Base-by-base conservation (phyloP, 306 rosid species). In the Mimosa pudica region DNA sequence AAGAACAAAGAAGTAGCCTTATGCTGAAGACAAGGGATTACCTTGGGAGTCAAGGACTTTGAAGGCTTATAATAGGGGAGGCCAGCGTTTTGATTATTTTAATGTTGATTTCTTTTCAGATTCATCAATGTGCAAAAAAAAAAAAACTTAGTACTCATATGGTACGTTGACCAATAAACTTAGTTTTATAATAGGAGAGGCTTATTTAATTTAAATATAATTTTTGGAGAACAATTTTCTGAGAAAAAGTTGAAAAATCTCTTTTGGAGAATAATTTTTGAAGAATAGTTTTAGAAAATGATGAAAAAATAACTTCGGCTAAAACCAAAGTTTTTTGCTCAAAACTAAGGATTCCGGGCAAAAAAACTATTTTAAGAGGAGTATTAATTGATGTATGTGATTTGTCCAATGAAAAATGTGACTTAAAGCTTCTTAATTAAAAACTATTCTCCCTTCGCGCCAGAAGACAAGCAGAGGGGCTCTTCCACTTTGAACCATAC, bases 41-140 rank as follows among this genome's bases (percentile, higher is more conserved):
- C 89, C 88, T 91, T 70, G 88, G 90, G 85, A 91, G 95, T 89
- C 87, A 86, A 87, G 89, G 85, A 84, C 73, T 84, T 75, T 38
- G 51, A 62, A 75, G 78, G 76, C 79, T 41, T 64, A 80, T 82
- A 72, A 71, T 36, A 67, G 81, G 52, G 35, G 35, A 70, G 54
- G 70, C 65, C 62, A 71, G 63, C 48, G 30, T 24, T 46, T 36
- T 38, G 32, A 74, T 66, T 76, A 78, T 86, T 77, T 80, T 64
- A 52, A 78, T 84, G 77, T 75, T 60, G 52, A 80, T 83, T 30
- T 62, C 65, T 47, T 47, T 81, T 24, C 76, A 38, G 70, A 6
- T 54, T 7, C 60, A 55, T 57, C 63, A n/a, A 7, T 18, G 4
- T 1, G 63, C 3, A n/a, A n/a, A n/a, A n/a, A n/a, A n/a, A n/a